Conservation (phyloP, 2,329 filamentous ascomycete genomes). For the Aspergillus bombycis region DNA sequence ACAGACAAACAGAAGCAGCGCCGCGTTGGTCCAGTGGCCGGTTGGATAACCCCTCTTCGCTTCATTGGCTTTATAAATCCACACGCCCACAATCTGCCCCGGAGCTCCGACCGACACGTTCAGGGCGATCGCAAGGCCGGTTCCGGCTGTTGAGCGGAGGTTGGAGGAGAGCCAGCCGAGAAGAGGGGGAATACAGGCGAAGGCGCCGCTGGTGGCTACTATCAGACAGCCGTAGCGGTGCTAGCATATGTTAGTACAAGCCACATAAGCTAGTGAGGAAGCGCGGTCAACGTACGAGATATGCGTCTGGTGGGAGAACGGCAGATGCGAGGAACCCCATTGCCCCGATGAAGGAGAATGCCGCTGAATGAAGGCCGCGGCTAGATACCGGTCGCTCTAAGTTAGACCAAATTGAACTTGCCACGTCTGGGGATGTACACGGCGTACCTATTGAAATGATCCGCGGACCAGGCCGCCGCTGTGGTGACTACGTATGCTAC, state of each 20-base stretch:
- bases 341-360: constrained; percentile 55
- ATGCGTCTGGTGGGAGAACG: constrained; percentile 62
- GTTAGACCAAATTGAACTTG: neutral
- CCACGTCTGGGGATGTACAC: neutral
- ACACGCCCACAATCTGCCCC: constrained; percentile 72
- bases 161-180: constrained; percentile 73
- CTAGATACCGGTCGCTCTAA: constrained; percentile 26
- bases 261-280: neutral
- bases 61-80: constrained; percentile 72
- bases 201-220: constrained; percentile 67
- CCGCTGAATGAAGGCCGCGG: constrained; percentile 56
- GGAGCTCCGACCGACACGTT: constrained; percentile 70
- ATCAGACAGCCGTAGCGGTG: constrained; percentile 72
- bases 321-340: constrained; percentile 66
- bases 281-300: constrained; percentile 40
- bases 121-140: constrained; percentile 70
- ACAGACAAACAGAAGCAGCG: constrained; percentile 61
- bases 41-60: constrained; percentile 66
- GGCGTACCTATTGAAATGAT: constrained; percentile 49
- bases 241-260: constrained; percentile 19
- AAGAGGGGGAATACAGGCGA: constrained; percentile 70
- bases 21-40: constrained; percentile 70
- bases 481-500: constrained; percentile 60
- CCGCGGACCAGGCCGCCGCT: constrained; percentile 62
- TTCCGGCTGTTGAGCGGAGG: constrained; percentile 65